Conservation (phyloP, 345 rosid species). For the Dovyalis caffra region DNA sequence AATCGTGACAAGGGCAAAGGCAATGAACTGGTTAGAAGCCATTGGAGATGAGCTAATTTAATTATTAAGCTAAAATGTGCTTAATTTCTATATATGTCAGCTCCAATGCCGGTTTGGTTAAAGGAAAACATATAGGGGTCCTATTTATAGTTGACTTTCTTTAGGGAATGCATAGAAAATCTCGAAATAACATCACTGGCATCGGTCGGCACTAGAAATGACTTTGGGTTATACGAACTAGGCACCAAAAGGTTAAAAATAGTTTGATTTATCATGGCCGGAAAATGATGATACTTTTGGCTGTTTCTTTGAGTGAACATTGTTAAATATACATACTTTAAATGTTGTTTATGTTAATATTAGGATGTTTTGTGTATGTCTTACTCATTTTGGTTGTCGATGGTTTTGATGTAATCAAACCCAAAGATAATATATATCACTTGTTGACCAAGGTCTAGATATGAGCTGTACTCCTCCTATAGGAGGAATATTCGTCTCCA, state of each 20-base stretch:
- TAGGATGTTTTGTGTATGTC: background rate
- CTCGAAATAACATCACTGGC: background rate
- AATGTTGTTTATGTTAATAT: background rate
- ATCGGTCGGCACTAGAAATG: background rate
- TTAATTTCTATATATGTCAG: background rate
- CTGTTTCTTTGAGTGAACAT: too few relatives aligned
- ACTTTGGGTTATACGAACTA: background rate
- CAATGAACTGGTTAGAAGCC: slow-evolving; percentile 20
- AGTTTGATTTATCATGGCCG: background rate
- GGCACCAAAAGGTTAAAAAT: background rate
- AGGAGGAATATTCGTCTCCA: background rate
- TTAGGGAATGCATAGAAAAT: background rate
- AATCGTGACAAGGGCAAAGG: slow-evolving; percentile 18
- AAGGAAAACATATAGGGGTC: background rate
- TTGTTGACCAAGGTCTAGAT: background rate
- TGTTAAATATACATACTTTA: background rate
- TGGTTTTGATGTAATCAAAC: background rate
- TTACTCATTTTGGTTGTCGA: background rate
- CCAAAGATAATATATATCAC: background rate
- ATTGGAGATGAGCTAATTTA: slow-evolving; percentile 8
- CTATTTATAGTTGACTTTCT: slow-evolving; percentile 13
- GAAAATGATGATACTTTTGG: background rate
- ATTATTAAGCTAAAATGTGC: background rate
- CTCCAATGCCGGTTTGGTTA: background rate
- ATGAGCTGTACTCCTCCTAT: background rate